Percentiles rank a stretch among this genome's conserved stretches.
phyloP scores from a whole-genome alignment of 129 eudicot genomes.

The Ambrosia artemisiifolia region DNA sequence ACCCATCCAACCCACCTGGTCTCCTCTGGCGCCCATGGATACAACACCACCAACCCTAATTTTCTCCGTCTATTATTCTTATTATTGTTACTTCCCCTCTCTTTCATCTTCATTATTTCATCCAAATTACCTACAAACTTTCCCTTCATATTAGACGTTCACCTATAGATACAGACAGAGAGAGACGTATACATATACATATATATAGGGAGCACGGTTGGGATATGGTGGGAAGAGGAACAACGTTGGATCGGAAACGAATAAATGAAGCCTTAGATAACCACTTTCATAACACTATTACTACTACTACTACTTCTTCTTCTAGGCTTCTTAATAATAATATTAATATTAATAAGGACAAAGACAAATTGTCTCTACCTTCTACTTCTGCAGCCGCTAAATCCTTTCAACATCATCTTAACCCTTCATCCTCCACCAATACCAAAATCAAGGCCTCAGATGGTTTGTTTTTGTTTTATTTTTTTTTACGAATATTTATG shows the following conservation, averaged over 20 bases:
- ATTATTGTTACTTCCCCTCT: background rate
- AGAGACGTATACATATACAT: constrained; percentile 15
- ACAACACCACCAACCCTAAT: constrained; percentile 31
- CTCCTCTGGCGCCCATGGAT: constrained; percentile 14
- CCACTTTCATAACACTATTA: constrained; percentile 47
- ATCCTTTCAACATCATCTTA: constrained; percentile 25
- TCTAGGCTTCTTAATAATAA: constrained; percentile 40
- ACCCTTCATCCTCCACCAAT: constrained; percentile 29
- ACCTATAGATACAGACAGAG: constrained; percentile 8
- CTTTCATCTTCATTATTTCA: constrained; percentile 15
- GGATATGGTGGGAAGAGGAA: constrained; percentile 48
- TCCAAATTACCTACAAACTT: constrained; percentile 3
- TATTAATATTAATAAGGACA: constrained; percentile 30
- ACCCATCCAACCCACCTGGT: background rate
- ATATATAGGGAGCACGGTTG: constrained; percentile 49
- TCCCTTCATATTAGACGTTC: background rate
- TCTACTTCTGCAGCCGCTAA: constrained; percentile 49
- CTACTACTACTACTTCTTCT: constrained; percentile 30
- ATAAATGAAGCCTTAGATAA: constrained; percentile 79
- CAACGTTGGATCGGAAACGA: constrained; percentile 71
- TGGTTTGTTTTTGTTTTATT: constrained; percentile 34
- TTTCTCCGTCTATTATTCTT: constrained; percentile 17
- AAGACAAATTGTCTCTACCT: constrained; percentile 42
- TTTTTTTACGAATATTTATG: background rate
- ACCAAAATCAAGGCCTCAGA: constrained; percentile 45